Evolutionary conservation across 2,329 filamentous ascomycete species (phyloP).

Genomic region (Rasamsonia emersonii): DNA sequence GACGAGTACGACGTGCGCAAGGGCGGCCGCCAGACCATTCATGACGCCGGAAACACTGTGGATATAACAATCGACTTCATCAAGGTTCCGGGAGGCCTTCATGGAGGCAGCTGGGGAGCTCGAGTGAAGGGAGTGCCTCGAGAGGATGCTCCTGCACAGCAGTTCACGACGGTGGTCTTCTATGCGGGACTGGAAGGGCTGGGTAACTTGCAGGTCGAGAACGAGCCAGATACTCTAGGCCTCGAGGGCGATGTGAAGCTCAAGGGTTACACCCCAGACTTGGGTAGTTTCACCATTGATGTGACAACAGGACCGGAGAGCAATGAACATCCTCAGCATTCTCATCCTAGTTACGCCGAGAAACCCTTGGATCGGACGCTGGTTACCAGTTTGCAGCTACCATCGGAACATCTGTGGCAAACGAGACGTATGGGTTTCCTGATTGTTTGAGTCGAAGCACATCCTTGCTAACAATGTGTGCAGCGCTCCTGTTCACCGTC

Average conservation of each 20-base stretch:
- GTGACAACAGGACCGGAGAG: conserved; percentile 62
- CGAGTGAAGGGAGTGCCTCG: conserved; percentile 75
- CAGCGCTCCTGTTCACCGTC: conserved; percentile 51
- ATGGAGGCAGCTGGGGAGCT: conserved; percentile 88
- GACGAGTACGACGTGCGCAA: conserved; percentile 88
- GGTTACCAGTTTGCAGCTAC: conserved; percentile 61
- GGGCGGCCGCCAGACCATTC: conserved; percentile 82
- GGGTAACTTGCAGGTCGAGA: conserved; percentile 55
- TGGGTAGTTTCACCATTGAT: conserved; percentile 73
- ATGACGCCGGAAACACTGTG: conserved; percentile 78
- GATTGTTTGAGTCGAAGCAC: not conserved
- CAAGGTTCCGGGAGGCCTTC: conserved; percentile 74
- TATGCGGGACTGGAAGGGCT: conserved; percentile 73
- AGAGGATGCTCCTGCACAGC: conserved; percentile 55
- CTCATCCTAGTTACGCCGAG: conserved; percentile 56
- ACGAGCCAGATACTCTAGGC: conserved; percentile 45
- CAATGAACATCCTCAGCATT: conserved; percentile 48
- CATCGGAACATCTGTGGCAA: conserved; percentile 71
- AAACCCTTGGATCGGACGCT: conserved; percentile 70
- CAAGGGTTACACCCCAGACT: conserved; percentile 57
- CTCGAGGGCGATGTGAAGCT: conserved; percentile 57
- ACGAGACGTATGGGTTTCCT: conserved; percentile 50
- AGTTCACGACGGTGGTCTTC: conserved; percentile 72
- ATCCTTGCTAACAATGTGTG: conserved; percentile 4
- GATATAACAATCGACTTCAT: conserved; percentile 91